These are phyloP conservation scores for Nepenthes mirabilis DNA, from an alignment of 148 eudicot genomes.

Conservation along the genomic window DNA sequence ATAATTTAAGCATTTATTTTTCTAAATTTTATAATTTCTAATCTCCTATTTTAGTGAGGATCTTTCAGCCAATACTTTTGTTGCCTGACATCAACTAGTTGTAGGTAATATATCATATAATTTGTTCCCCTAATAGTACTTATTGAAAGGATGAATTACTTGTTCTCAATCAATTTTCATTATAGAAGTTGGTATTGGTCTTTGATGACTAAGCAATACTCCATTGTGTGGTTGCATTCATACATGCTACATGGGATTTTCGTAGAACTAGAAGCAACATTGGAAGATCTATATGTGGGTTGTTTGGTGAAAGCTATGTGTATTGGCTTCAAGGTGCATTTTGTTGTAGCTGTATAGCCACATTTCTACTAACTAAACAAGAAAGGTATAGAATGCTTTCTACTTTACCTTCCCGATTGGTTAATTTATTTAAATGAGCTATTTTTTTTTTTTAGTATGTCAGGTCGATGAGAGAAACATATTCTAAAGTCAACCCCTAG, in stretches of 20 bases:
- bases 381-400: not conserved
- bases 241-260: constrained; percentile 3
- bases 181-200: too few species aligned
- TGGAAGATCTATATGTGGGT: constrained; percentile 96
- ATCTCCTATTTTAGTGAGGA: too few species aligned
- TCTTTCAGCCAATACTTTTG: too few species aligned
- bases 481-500: constrained; percentile 76
- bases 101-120: too few species aligned
- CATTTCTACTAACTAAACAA: not conserved
- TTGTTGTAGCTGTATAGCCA: not conserved
- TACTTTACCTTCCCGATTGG: not conserved
- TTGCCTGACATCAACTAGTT: too few species aligned
- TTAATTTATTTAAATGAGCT: constrained; percentile 3
- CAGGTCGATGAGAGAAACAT: constrained; percentile 90
- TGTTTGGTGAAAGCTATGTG: constrained; percentile 42
- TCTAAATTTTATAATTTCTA: too few species aligned
- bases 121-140: too few species aligned
- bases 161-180: too few species aligned
- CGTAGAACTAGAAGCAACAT: constrained; percentile 87
- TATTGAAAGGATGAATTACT: too few species aligned
- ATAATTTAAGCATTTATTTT: too few species aligned
- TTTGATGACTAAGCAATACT: too few species aligned
- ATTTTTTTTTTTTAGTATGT: not conserved
- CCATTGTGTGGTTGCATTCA: too few species aligned
- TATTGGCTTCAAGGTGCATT: not conserved